A percentile compares a stretch with the other conserved stretches of the same genome.
Evolutionary conservation across 352 stramenopile species (phyloP).

Genomic region (Aphanomyces astaci): DNA sequence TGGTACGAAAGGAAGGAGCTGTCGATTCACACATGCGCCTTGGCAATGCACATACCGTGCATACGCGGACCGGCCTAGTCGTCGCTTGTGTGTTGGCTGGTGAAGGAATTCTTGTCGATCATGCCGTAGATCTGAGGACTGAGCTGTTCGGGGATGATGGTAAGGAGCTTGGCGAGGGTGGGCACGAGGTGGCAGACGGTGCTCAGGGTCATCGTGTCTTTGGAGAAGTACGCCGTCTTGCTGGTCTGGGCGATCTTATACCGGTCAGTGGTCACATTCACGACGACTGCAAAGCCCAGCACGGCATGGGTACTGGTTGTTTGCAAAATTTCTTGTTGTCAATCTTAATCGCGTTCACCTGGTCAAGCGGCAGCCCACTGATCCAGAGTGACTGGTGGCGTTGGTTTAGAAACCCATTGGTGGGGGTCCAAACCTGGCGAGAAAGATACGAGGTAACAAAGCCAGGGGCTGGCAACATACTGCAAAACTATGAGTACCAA

Average conservation of each 20-base stretch:
- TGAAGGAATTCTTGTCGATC: neutral
- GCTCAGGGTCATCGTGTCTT: neutral
- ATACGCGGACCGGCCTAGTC: neutral
- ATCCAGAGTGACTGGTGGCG: neutral
- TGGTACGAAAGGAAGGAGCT: too few relatives aligned
- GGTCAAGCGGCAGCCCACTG: neutral
- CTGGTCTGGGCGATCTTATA: neutral
- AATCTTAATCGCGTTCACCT: neutral
- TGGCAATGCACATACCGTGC: neutral
- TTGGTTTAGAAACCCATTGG: neutral
- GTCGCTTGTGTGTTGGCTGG: neutral
- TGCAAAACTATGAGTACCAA: neutral
- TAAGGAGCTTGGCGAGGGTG: neutral
- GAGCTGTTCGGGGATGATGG: neutral
- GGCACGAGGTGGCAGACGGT: slow-evolving; percentile 6
- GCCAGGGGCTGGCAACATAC: slow-evolving; percentile 1
- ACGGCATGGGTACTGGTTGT: slow-evolving; percentile 5
- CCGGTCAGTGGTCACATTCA: neutral
- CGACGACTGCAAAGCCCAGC: neutral
- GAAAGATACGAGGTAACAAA: neutral
- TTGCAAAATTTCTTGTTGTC: slow-evolving; percentile 11
- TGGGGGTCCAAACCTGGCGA: neutral
- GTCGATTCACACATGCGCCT: neutral
- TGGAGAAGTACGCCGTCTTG: neutral
- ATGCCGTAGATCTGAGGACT: neutral